phyloP scores from a whole-genome alignment of 768 basidiomycete species.

The Neoboletus brunneissimus region DNA sequence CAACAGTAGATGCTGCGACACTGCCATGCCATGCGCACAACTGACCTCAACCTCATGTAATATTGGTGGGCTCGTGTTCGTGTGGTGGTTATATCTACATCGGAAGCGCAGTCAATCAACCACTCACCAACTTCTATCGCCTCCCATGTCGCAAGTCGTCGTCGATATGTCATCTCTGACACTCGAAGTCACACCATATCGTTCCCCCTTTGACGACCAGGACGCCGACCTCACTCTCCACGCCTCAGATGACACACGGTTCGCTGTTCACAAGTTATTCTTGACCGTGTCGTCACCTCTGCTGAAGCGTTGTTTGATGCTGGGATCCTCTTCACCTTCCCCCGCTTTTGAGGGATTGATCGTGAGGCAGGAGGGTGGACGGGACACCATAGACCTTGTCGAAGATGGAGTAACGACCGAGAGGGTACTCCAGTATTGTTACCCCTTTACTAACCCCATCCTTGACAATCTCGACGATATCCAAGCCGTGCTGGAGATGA shows the following conservation, averaged over 20 bases:
- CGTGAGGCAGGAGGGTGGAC: conserved; percentile 22
- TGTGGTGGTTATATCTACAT: conserved; percentile 27
- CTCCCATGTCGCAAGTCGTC: conserved; percentile 29
- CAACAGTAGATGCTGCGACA: conserved; percentile 15
- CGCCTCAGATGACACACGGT: conserved; percentile 40
- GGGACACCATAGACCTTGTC: conserved; percentile 29
- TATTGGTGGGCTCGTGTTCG: conserved; percentile 11
- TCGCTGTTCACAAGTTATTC: conserved; percentile 43
- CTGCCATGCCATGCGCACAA: conserved; percentile 25
- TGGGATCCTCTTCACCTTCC: conserved; percentile 29
- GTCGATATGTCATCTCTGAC: conserved; percentile 28
- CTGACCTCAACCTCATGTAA: conserved; percentile 32
- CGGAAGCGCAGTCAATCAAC: conserved; percentile 16
- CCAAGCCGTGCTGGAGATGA: conserved; percentile 34
- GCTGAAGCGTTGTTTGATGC: conserved; percentile 32
- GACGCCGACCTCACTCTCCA: conserved; percentile 44
- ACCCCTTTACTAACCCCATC: conserved; percentile 35
- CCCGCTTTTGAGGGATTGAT: conserved; percentile 27
- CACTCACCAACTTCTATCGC: conserved; percentile 13
- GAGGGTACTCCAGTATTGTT: conserved; percentile 35
- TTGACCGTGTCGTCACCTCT: conserved; percentile 42
- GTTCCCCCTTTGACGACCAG: conserved; percentile 38
- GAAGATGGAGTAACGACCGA: conserved; percentile 34
- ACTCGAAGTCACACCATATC: conserved; percentile 25
- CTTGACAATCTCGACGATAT: conserved; percentile 36